Percentiles rank a stretch among this genome's conserved stretches.
Evolutionary conservation across 805 yeast genomes (phyloP).

Genomic region (Candida yuanshanica): DNA sequence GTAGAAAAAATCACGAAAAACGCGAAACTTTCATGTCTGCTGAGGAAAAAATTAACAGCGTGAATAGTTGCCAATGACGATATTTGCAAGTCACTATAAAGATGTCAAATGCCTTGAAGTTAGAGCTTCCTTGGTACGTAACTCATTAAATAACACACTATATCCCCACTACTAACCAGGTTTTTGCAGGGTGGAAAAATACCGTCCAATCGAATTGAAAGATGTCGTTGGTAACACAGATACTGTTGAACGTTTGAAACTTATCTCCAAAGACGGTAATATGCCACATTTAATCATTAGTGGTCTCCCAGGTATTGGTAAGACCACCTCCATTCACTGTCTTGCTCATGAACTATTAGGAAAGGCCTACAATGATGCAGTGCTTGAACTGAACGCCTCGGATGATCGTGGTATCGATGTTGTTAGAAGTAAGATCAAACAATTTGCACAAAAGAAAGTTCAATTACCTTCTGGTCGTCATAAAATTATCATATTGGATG

Average conservation of each 20-base stretch:
- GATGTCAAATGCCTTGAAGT: slow-evolving; percentile 13
- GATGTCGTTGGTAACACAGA: slow-evolving; percentile 94
- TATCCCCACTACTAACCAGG: slow-evolving; percentile 1
- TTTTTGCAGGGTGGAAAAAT: slow-evolving; percentile 77
- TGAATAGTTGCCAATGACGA: not conserved
- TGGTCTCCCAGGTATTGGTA: slow-evolving; percentile 97
- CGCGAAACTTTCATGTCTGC: too few species aligned
- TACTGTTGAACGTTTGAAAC: slow-evolving; percentile 74
- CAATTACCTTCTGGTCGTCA: slow-evolving; percentile 84
- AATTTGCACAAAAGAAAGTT: slow-evolving; percentile 92
- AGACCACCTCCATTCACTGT: slow-evolving; percentile 90
- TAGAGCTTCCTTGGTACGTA: slow-evolving; percentile 24
- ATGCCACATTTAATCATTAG: slow-evolving; percentile 95
- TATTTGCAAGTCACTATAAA: not conserved
- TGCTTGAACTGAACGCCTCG: slow-evolving; percentile 88
- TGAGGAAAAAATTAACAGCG: not conserved
- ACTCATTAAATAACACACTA: not conserved
- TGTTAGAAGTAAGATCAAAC: slow-evolving; percentile 88
- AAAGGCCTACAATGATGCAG: slow-evolving; percentile 68
- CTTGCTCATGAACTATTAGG: slow-evolving; percentile 83
- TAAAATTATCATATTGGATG: slow-evolving; percentile 89
- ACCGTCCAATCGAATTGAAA: slow-evolving; percentile 70
- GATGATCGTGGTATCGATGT: slow-evolving; percentile 98
- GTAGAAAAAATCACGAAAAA: too few species aligned
- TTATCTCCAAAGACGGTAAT: slow-evolving; percentile 88